These are phyloP conservation scores for Backusella mclennaniae DNA, from an alignment of 192 early-diverging fungal genomes.

Conservation along the genomic window DNA sequence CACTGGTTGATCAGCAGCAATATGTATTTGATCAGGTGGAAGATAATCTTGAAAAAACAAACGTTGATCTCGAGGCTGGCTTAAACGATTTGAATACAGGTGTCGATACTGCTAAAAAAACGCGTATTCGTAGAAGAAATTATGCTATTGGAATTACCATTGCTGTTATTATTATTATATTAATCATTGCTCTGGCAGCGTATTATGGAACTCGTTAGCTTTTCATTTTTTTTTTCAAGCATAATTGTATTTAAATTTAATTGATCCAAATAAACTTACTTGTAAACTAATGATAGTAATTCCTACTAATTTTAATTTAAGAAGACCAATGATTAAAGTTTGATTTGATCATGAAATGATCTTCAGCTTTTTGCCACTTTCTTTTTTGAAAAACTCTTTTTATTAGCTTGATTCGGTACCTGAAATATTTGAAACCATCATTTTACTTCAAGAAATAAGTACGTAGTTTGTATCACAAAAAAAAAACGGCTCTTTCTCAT, in stretches of 20 bases:
- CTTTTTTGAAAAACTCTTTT: neutral
- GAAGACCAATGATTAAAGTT: neutral
- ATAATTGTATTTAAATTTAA: neutral
- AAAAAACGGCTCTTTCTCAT: neutral
- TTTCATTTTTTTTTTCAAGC: neutral
- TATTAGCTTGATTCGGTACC: neutral
- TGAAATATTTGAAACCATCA: neutral
- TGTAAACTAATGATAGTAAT: neutral
- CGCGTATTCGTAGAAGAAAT: conserved; percentile 55
- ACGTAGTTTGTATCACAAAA: neutral
- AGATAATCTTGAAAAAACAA: conserved; percentile 39
- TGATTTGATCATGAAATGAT: neutral
- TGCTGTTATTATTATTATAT: conserved; percentile 39
- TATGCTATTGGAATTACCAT: conserved; percentile 41
- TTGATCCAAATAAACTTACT: neutral
- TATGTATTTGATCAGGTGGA: conserved; percentile 29
- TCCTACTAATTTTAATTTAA: neutral
- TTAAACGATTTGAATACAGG: conserved; percentile 57
- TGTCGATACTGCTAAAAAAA: conserved; percentile 35
- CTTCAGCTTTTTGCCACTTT: neutral
- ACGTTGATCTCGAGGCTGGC: conserved; percentile 60
- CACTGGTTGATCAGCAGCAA: conserved; percentile 44
- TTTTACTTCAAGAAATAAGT: neutral
- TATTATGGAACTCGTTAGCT: neutral
- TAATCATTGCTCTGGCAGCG: conserved; percentile 37